Evolutionary conservation across 148 eudicot species (phyloP), one percentile per base, ranked within the genome.

Genomic region (Camellia granthamiana): DNA sequence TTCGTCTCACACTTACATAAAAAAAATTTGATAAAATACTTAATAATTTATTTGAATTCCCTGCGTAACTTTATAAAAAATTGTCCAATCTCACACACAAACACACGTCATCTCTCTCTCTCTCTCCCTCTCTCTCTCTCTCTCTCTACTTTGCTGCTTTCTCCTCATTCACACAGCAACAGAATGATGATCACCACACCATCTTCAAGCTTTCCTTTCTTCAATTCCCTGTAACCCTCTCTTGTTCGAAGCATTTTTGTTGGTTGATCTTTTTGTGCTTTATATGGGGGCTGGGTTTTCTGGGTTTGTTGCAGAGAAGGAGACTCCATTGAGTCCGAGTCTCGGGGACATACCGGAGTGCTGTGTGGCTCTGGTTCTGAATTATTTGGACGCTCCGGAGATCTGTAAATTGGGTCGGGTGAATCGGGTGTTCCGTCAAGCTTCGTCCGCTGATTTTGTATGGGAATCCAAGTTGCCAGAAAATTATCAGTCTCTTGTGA

Each of bases 271-370:
- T 60, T 59, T 41, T 51, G 4, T 42, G 18, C 21, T 46, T 43
- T 11, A 42, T 16, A 91, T 91, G 94, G 94, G 94, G 56, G 82
- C 82, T 75, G 74, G 60, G n/a, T 72, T 81, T 65, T 91, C 94
- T 21, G 67, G 78, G 73, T 51, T 82, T 7, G 56, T 7, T 18
- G 3, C 21, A 6, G 55, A 76, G 13, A 38, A 0, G 12, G 30
- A 12, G 78, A 3, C 15, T 12, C 75, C 77, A 6, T 61, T 44
- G 68, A 69, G 74, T 61, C 62, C 78, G n/a, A 85, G 86, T 43
- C 85, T 93, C 3, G 93, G 85, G 11, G 95, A 90, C 63, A 19
- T 91, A 18, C 97, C 95, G 55, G 97, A 93, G 84, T 73, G 72
- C 79, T 93, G 93, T 75, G 69, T 87, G 55, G 95, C 97, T 14